Evolutionary conservation across 139 green algal genomes (phyloP), one percentile per base, ranked within the genome.

Genomic region (Micromonas commoda): DNA sequence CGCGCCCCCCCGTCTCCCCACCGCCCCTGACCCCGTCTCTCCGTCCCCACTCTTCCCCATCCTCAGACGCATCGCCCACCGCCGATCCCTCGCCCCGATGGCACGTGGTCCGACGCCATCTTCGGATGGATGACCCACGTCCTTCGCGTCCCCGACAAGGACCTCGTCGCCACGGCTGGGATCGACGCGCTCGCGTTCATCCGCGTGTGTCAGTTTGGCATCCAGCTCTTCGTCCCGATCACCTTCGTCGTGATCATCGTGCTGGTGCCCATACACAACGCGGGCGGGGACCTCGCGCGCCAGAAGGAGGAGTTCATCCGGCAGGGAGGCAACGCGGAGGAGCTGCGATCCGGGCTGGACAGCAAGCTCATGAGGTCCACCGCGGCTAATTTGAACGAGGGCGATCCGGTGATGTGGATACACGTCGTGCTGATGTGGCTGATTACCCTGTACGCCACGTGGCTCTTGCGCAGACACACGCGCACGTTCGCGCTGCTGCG

Each of bases 61-160:
- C 45, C 45, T 9, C 45, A 57, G 45, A 57, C 45, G 45, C 45
- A 57, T 16, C 45, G 45, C 45, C 45, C 45, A 16, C 45, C 45
- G 45, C 45, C 45, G 68, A 26, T 70, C 20, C 31, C 68, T 28
- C 1, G 34, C 28, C 24, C 23, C 37, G 1, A 24, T 0, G 38
- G 38, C 3, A 31, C 31, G 29, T 13, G 28, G 26, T 61, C 38
- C 38, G 68, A 37, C 2, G 37, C 53, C 35, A 37, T 75, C 19
- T 75, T 70, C 38, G 72, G 54, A 54, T 78, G 72, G 72, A 69
- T 69, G 24, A 19, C n/a, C 16, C 72, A 68, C 72, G 72, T 69
- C 16, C 16, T 78, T 6, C 68, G 20, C 21, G 72, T 78, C n/a
- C 21, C 28, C 31, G 72, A 78, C 61, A 69, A 78, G 72, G 38